A percentile compares a stretch with the other conserved stretches of the same genome.
phyloP scores from a whole-genome alignment of 1,284 basidiomycete species.

The Austropuccinia psidii region DNA sequence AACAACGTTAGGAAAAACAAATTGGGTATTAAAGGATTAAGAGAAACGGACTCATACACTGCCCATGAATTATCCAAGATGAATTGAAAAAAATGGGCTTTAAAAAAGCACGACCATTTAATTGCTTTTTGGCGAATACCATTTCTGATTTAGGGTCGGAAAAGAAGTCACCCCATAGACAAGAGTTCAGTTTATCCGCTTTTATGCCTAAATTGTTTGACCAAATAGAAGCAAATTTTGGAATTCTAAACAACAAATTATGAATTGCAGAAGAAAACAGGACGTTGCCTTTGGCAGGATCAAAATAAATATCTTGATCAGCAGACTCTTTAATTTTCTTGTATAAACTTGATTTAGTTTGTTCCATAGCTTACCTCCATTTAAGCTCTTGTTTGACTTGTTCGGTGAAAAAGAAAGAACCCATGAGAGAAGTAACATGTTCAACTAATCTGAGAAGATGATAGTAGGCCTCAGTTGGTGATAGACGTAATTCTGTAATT shows the following conservation, averaged over 20 bases:
- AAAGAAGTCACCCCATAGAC: conserved; percentile 97
- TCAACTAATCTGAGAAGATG: conserved; percentile 88
- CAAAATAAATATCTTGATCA: conserved; percentile 96
- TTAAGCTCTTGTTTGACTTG: conserved; percentile 94
- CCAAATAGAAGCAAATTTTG: conserved; percentile 88
- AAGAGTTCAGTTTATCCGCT: conserved; percentile 73
- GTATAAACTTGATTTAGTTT: conserved; percentile 55
- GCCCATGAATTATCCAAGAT: conserved; percentile 96
- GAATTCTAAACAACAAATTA: conserved; percentile 94
- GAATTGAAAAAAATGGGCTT: conserved; percentile 99
- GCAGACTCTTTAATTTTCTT: conserved; percentile 71
- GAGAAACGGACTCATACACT: conserved; percentile 77
- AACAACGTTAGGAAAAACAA: not conserved
- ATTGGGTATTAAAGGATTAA: conserved; percentile 65
- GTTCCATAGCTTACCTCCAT: conserved; percentile 85
- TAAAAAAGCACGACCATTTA: conserved; percentile 57
- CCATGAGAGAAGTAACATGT: conserved; percentile 97
- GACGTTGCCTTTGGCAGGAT: conserved; percentile 90
- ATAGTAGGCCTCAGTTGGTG: conserved; percentile 87
- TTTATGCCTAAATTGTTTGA: conserved; percentile 84
- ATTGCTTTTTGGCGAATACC: conserved; percentile 80
- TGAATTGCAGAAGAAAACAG: conserved; percentile 94
- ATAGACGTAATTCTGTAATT: conserved; percentile 84
- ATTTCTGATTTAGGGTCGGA: conserved; percentile 93
- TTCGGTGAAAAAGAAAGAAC: conserved; percentile 86